Base-by-base conservation (phyloP, 2,329 filamentous ascomycete genomes). In the Aciculosporium take region DNA sequence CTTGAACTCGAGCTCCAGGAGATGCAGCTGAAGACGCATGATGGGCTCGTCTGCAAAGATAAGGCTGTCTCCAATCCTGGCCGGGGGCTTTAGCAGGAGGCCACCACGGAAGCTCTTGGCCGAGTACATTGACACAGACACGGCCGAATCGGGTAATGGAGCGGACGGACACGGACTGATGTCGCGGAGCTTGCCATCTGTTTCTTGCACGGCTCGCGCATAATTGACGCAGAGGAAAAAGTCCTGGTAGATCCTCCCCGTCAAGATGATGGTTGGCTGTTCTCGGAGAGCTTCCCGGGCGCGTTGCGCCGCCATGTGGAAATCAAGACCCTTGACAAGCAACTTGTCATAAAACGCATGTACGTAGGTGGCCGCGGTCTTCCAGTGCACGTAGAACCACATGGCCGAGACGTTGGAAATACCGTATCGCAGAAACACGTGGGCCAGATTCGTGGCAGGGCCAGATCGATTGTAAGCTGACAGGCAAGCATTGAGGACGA, bases 211-310 rank as follows among this genome's bases (percentile, higher is more conserved):
- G 4, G 44, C 41, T 7, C 54, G 48, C 9, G 52, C 44, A 40
- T 57, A 57, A 39, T 57, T 56, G 41, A 56, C 55, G 32, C 54
- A 57, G 10, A 56, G 36, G 31, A 58, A 57, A 33, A 52, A 56
- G 42, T 56, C 55, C 25, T 51, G 47, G 28, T 52, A 53, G 24
- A 43, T 33, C 13, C 42, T 42, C 10, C 48, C 53, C 7, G 45
- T 45, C 17, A 49, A 32, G 17, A 41, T 45, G 17, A 41, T 45
- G 27, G 51, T 53, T 5, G 52, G 52, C 24, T 47, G 45, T 7
- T 33, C 21, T 9, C 51, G 51, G 12, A 57, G 48, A 7, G 51
- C 53, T 28, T 55, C 50, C 32, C 55, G 46, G 7, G 51, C 54
- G 3, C 39, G 42, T 20, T 56, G 53, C 7, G 56, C 54, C n/a